phyloP scores from a whole-genome alignment of 2,329 filamentous ascomycete species.

The Penicillium digitatum region DNA sequence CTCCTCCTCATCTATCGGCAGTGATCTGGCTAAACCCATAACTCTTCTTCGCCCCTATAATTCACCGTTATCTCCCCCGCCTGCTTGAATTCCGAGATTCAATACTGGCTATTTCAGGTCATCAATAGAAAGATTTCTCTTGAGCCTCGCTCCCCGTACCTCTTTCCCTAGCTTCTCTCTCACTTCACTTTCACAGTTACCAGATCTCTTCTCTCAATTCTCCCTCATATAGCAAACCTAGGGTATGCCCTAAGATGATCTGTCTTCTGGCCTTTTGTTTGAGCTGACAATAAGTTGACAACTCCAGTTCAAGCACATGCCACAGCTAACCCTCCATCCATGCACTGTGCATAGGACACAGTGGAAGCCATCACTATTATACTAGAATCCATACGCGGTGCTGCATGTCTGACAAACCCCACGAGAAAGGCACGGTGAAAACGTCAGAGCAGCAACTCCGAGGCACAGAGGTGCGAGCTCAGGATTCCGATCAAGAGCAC shows the following conservation, averaged over 20 bases:
- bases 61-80: background rate
- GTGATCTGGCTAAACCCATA: background rate
- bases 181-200: background rate
- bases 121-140: background rate
- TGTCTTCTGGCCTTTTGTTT: background rate
- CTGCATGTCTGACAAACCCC: background rate
- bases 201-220: background rate
- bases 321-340: background rate
- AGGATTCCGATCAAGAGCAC: too few species aligned
- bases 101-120: background rate
- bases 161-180: background rate
- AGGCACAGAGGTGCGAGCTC: background rate
- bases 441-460: too few species aligned
- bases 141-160: too few species aligned
- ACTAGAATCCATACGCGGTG: background rate
- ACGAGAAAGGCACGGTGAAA: too few species aligned
- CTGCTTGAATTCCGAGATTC: background rate
- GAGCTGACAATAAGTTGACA: background rate
- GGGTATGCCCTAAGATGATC: background rate
- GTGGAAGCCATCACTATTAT: background rate
- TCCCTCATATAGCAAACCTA: background rate
- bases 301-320: background rate
- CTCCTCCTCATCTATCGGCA: background rate
- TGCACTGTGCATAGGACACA: background rate
- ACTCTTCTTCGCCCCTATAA: too few species aligned